These are phyloP conservation scores for Debaryomycetaceae sp. DNA, from an alignment of 1,139 yeast species.

Conservation along the genomic window DNA sequence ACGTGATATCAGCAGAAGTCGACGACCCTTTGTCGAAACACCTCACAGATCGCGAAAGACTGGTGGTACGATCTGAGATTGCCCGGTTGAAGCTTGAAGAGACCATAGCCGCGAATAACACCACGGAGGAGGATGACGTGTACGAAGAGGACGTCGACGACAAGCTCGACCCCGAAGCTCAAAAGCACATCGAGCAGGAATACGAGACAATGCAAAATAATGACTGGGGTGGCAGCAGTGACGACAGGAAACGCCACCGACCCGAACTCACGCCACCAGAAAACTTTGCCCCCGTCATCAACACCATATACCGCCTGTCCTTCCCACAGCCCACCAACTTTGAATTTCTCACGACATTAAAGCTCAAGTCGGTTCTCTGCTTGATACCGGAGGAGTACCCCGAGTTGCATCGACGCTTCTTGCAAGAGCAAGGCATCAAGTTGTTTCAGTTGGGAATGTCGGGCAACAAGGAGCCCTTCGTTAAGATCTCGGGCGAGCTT, in stretches of 20 bases:
- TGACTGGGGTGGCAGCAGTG: constrained; percentile 6
- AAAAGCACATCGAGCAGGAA: constrained; percentile 18
- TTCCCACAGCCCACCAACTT: constrained; percentile 87
- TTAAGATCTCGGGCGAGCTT: constrained; percentile 70
- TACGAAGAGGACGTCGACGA: constrained; percentile 46
- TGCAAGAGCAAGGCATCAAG: constrained; percentile 55
- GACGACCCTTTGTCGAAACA: not conserved
- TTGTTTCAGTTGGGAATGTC: constrained; percentile 89
- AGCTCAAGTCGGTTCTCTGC: constrained; percentile 72
- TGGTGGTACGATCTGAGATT: constrained; percentile 34
- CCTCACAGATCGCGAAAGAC: constrained; percentile 18
- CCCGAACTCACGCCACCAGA: constrained; percentile 66
- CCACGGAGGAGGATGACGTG: constrained; percentile 20
- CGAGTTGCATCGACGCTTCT: constrained; percentile 60
- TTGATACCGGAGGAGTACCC: constrained; percentile 93
- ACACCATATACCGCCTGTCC: constrained; percentile 77
- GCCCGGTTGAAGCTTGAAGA: constrained; percentile 25
- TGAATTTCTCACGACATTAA: constrained; percentile 55
- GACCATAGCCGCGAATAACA: constrained; percentile 14
- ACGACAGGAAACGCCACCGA: constrained; percentile 4
- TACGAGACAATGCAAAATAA: constrained; percentile 10
- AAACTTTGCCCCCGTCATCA: constrained; percentile 82
- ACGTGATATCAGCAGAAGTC: not conserved
- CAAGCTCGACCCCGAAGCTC: constrained; percentile 29
- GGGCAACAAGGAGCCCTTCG: constrained; percentile 95